phyloP scores from a whole-genome alignment of 176 grass and related monocot genomes.

The sorghum (Sorghum bicolor) region DNA sequence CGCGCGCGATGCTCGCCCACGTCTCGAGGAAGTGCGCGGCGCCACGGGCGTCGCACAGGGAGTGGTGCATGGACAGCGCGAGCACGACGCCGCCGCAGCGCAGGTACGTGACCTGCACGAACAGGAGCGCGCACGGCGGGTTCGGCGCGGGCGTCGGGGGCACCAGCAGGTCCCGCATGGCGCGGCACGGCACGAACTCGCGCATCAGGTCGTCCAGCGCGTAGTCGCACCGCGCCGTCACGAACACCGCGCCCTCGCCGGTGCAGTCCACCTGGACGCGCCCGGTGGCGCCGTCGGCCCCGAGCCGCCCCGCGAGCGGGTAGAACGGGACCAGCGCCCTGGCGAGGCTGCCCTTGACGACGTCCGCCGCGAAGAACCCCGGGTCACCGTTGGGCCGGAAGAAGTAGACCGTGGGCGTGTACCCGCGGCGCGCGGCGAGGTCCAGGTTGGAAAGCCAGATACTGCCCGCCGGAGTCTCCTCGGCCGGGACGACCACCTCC shows the following conservation, averaged over 20 bases:
- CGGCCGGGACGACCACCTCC: conserved; percentile 37
- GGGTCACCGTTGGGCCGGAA: conserved; percentile 27
- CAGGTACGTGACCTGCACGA: conserved; percentile 62
- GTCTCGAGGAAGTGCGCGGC: conserved; percentile 61
- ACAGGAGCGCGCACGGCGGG: conserved; percentile 29
- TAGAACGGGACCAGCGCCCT: conserved; percentile 56
- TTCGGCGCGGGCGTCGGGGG: conserved; percentile 22
- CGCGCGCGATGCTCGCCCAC: conserved; percentile 45
- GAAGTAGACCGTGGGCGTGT: conserved; percentile 67
- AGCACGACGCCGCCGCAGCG: conserved; percentile 70
- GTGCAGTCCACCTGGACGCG: conserved; percentile 67
- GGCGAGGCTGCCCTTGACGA: conserved; percentile 44
- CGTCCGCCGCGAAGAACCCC: conserved; percentile 41
- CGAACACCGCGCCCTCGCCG: conserved; percentile 54
- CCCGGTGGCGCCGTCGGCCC: not conserved
- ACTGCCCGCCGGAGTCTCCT: conserved; percentile 32
- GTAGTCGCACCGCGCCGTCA: conserved; percentile 23
- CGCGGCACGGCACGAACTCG: conserved; percentile 47
- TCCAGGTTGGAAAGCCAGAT: conserved; percentile 80
- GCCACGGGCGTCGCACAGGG: conserved; percentile 29
- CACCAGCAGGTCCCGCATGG: conserved; percentile 46
- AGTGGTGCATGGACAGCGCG: conserved; percentile 58
- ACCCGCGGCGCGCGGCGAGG: conserved; percentile 33
- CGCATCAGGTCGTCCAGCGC: conserved; percentile 37
- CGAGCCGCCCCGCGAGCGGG: conserved; percentile 62